Conservation (phyloP, 495 filamentous ascomycete species). For the Platismatia glauca region DNA sequence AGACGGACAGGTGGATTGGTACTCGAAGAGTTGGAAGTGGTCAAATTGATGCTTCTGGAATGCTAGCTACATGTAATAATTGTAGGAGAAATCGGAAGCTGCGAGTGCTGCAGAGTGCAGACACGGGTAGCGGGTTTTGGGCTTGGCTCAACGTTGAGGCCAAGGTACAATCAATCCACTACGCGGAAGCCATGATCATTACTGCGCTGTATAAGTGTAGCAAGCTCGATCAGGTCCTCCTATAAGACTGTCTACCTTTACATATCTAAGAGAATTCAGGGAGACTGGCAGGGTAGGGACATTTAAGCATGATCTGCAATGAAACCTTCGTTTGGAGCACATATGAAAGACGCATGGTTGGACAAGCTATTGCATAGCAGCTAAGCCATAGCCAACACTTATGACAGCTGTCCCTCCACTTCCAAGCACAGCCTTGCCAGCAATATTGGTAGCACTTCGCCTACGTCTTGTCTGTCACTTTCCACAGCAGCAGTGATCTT, state of each 20-base stretch:
- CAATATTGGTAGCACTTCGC: not conserved
- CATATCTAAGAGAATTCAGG: not conserved
- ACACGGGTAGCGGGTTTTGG: not conserved
- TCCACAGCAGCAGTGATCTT: constrained; percentile 7
- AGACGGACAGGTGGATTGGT: not conserved
- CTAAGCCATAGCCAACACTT: not conserved
- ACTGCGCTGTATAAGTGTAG: not conserved
- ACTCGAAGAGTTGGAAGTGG: not conserved
- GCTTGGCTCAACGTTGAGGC: not conserved
- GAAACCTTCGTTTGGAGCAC: not conserved
- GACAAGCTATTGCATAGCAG: constrained; percentile 1
- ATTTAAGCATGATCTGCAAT: not conserved
- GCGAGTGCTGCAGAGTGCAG: not conserved
- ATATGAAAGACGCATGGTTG: not conserved
- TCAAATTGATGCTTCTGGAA: not conserved
- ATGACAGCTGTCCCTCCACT: not conserved
- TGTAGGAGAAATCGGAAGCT: not conserved
- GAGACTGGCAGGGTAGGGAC: not conserved
- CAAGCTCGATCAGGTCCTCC: not conserved
- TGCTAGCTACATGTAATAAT: not conserved
- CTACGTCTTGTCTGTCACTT: constrained; percentile 3
- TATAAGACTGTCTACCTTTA: not conserved
- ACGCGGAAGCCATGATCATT: not conserved
- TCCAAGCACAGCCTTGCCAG: constrained; percentile 8
- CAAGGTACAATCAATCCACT: not conserved